A percentile compares a stretch with the other conserved stretches of the same genome.
Conservation (phyloP, 139 green algal species). For the Raphidocelis subcapitata region DNA sequence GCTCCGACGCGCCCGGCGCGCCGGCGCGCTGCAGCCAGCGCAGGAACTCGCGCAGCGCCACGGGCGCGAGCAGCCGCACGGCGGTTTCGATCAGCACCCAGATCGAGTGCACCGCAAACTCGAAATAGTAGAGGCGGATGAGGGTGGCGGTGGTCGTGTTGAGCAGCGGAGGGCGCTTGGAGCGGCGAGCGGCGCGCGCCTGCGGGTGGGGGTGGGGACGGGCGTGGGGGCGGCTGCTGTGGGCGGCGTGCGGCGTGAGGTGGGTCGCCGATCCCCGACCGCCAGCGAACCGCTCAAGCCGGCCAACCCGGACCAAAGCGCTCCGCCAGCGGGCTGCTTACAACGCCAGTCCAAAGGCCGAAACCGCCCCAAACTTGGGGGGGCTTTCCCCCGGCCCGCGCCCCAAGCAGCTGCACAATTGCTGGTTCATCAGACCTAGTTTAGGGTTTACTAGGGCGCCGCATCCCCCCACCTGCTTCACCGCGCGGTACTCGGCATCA, state of each 20-base stretch:
- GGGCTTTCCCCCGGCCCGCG: no score
- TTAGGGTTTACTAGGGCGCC: neutral
- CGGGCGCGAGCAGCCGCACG: slow-evolving; percentile 56
- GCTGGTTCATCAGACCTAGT: no score
- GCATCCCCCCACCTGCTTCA: slow-evolving; percentile 25
- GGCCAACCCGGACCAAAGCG: no score
- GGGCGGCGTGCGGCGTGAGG: no score
- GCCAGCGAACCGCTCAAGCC: no score
- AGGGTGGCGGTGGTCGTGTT: slow-evolving; percentile 47
- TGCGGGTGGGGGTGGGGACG: neutral
- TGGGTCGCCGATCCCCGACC: no score
- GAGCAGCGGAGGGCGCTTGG: neutral
- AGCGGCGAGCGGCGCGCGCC: neutral
- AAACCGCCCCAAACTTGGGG: no score
- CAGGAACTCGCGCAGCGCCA: slow-evolving; percentile 74
- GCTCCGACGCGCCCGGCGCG: slow-evolving; percentile 11
- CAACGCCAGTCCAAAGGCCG: no score
- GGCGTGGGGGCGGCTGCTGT: neutral
- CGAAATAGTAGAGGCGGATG: slow-evolving; percentile 43
- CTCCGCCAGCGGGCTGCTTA: neutral
- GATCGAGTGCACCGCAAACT: slow-evolving; percentile 44
- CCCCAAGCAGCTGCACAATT: no score
- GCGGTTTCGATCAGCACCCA: slow-evolving; percentile 56
- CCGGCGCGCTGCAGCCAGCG: slow-evolving; percentile 52
- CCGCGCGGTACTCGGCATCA: slow-evolving; percentile 35